Evolutionary conservation across 2,329 filamentous ascomycete species (phyloP), one percentile per base, ranked within the genome.

Genomic region (Penicillium sclerotigenum): DNA sequence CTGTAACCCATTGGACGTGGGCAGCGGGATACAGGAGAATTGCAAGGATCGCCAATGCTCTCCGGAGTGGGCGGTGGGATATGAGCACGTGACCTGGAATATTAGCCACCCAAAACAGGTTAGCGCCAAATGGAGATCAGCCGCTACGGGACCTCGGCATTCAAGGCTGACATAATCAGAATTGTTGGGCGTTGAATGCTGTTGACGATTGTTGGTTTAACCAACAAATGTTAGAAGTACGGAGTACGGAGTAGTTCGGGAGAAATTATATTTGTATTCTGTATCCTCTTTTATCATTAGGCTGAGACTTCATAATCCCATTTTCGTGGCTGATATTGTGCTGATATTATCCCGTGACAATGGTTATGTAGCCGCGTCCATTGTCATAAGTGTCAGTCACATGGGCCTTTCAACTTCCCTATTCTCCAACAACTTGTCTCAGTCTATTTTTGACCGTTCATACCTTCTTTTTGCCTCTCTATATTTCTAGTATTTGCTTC

Each of bases 381-480:
- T 56, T 58, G 57, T 65, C 55, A 56, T 56, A 34, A 65, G 53
- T 68, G 69, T 73, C 70, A 73, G 69, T 73, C 70, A 73, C 70
- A 73, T 73, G 70, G 65, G 68, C 63, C 65, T 59, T 66, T 69
- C 59, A 57, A 63, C 58, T 62, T 67, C 37, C 63, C 59, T 61
- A 65, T 54, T 61, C 58, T 57, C 55, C 60, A 54, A 43, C 50
- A 53, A 52, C 61, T 41, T 57, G 49, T 56, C 53, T 56, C 47
- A 56, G 16, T 29, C 38, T 18, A 20, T 20, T 22, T 55, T 52
- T 52, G 52, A 52, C 50, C 46, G 48, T 54, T 58, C 41, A 59
- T 3, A 45, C 22, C 56, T 53, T 55, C 57, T 53, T 51, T 42
- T 59, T 56, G 54, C 47, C 50, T 54, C 47, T 56, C 58, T 48